These are phyloP conservation scores for Neurospora sp. DNA, from an alignment of 495 filamentous ascomycete genomes.

Conservation along the genomic window DNA sequence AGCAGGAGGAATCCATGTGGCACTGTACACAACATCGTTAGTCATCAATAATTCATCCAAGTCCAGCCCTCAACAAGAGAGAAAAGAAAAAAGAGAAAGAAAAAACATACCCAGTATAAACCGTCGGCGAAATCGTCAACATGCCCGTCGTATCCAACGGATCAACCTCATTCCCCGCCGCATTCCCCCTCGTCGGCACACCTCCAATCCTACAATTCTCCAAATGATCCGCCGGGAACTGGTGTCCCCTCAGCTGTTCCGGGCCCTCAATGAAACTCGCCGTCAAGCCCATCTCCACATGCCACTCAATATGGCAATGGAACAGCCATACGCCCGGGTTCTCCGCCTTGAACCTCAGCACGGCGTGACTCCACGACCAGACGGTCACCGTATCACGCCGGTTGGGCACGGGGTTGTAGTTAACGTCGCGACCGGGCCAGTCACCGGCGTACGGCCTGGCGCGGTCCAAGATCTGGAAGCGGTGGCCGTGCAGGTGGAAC, in stretches of 20 bases:
- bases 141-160: constrained; percentile 49
- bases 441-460: constrained; percentile 28
- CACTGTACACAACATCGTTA: not conserved
- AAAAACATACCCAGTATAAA: constrained; percentile 29
- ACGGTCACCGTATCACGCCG: constrained; percentile 48
- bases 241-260: constrained; percentile 41
- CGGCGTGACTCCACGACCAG: constrained; percentile 41
- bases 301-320: constrained; percentile 80
- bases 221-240: constrained; percentile 54
- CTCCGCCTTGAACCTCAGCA: constrained; percentile 47
- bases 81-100: not conserved
- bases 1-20: not conserved
- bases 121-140: constrained; percentile 27
- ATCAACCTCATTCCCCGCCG: constrained; percentile 59
- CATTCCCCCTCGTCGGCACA: constrained; percentile 54
- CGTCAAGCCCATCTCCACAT: constrained; percentile 60
- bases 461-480: constrained; percentile 61
- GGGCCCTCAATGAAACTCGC: constrained; percentile 66
- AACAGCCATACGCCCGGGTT: constrained; percentile 77
- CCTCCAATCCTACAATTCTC: constrained; percentile 43
- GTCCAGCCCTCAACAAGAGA: not conserved
- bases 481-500: constrained; percentile 59
- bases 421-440: constrained; percentile 29
- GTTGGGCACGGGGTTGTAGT: constrained; percentile 31
- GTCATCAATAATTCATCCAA: not conserved